Base-by-base conservation (phyloP, 805 yeast genomes). In the Sungouiella blattae region DNA sequence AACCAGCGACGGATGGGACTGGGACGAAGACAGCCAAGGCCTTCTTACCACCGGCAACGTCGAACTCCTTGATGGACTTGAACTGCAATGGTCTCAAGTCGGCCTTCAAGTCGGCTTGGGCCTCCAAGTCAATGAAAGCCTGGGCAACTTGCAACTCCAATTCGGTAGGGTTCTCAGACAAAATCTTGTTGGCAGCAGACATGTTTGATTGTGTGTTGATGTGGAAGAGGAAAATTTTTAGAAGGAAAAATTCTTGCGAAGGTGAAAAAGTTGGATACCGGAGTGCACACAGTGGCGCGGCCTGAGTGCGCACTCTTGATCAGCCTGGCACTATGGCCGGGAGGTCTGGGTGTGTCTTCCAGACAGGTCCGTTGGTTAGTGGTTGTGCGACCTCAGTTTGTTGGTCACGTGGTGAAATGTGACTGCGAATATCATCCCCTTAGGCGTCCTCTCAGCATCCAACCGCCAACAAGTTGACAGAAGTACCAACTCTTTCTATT, bases 61-160 rank as follows among this genome's bases (percentile, higher is more conserved):
- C 96, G 66, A 93, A 78, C 86, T 93, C 98, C 76, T 87, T 86
- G 77, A 88, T 91, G 64, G 96, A 83, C 79, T 89, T 88, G 88
- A 93, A 87, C 78, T 93, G 98, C 72, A 93, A 84, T 52, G 95
- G 88, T 82, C 97, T 88, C 74, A 93, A 82, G 64, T 88, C 97
- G 66, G 96, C 89, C 83, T 89, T 91, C 73, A 89, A 78, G 70
- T 91, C 98, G 62, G 95, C 79, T 68, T 94, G 87, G 71, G 84
- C 77, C 81, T 93, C 98, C 73, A 93, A 81, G 78, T 93, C 98
- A 62, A 82, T 71, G 70, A 93, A 86, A 66, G 98, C 96, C 79
- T 91, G 97, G 65, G 96, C 97, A 69, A 93, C 95, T 79, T 91
- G 95, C 75, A 93, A 86, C 80, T 93, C 98, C 75, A 93, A 88